Conservation (phyloP, 2,329 filamentous ascomycete genomes). For the Penicillium occitanis region DNA sequence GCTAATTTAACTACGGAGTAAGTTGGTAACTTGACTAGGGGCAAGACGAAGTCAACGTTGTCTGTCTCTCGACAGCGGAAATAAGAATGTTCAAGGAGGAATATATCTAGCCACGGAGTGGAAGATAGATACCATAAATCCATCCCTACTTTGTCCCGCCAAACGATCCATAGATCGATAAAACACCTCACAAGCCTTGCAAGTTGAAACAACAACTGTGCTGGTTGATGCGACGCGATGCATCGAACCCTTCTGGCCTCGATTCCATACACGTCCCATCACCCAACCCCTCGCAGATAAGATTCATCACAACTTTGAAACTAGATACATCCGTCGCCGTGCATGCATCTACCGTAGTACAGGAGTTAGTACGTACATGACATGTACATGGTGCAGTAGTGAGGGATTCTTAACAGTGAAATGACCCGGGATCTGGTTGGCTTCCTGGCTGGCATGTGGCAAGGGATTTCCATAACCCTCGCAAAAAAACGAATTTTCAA, state of each 20-base stretch:
- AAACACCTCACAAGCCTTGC: neutral
- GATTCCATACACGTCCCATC: neutral
- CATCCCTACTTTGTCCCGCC: neutral
- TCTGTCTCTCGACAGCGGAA: neutral
- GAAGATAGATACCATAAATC: neutral
- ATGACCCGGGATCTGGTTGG: neutral
- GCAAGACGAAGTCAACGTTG: too few species aligned
- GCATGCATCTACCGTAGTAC: neutral
- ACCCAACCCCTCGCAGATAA: neutral
- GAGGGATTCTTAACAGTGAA: neutral
- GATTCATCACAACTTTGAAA: neutral
- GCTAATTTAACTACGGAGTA: too few species aligned
- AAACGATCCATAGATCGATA: neutral
- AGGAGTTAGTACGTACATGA: neutral
- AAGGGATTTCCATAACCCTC: neutral
- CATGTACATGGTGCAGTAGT: constrained; percentile 7
- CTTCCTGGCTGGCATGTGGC: neutral
- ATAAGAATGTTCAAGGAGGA: neutral
- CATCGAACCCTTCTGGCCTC: neutral
- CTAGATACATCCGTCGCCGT: neutral
- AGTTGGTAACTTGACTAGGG: too few species aligned
- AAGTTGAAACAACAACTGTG: neutral
- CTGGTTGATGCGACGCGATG: neutral
- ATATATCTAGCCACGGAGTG: neutral
- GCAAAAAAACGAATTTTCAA: neutral